phyloP scores from a whole-genome alignment of 2,329 filamentous ascomycete species.

The Fusarium sacchari region DNA sequence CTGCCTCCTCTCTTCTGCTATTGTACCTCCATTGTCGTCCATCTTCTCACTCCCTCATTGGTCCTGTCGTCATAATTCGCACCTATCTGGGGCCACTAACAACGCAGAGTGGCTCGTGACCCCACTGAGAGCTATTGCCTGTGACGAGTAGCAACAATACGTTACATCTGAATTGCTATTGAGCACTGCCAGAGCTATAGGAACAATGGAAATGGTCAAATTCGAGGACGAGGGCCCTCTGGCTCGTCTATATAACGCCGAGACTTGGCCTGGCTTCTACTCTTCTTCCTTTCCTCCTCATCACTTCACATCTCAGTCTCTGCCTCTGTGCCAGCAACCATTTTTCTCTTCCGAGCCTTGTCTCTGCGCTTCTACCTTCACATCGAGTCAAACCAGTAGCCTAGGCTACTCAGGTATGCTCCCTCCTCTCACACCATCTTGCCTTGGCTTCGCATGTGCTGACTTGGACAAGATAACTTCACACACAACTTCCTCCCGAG shows the following conservation, averaged over 20 bases:
- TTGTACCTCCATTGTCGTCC: not conserved
- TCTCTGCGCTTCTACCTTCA: not conserved
- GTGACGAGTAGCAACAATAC: not conserved
- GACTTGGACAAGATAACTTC: not conserved
- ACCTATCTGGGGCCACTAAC: not conserved
- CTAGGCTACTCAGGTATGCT: not conserved
- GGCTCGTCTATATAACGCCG: slow-evolving; percentile 2
- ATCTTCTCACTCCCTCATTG: not conserved
- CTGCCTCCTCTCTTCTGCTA: not conserved
- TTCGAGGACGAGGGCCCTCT: not conserved
- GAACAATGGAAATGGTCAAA: not conserved
- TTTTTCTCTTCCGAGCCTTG: not conserved
- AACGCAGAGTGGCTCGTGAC: not conserved
- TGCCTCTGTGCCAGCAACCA: not conserved
- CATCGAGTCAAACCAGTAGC: not conserved
- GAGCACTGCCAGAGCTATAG: not conserved
- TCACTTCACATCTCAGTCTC: not conserved
- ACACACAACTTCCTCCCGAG: not conserved
- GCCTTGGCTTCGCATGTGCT: not conserved
- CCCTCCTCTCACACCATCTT: not conserved
- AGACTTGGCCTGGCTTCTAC: not conserved
- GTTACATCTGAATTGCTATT: not conserved
- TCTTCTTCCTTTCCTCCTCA: not conserved
- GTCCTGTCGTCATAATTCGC: not conserved
- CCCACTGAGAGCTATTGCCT: not conserved